Evolutionary conservation across 768 basidiomycete species (phyloP).

Genomic region (Inosperma sp.): DNA sequence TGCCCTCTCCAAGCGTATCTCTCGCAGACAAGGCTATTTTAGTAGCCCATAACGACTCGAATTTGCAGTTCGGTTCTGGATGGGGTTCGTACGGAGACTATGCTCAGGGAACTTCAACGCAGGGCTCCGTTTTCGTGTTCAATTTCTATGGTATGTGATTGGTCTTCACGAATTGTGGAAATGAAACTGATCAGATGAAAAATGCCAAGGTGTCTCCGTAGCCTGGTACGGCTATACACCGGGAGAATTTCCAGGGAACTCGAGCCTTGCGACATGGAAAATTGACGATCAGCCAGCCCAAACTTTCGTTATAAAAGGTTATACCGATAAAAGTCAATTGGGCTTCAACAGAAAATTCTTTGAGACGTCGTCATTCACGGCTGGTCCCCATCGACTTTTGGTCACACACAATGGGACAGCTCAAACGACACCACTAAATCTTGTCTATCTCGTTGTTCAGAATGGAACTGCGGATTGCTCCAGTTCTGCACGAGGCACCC

Average conservation of each 20-base stretch:
- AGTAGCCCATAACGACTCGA: neutral
- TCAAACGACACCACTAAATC: conserved; percentile 22
- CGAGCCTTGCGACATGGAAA: conserved; percentile 19
- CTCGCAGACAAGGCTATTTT: neutral
- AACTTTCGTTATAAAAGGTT: conserved; percentile 21
- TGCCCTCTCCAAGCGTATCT: conserved; percentile 16
- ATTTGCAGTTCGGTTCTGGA: conserved; percentile 3
- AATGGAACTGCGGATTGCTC: conserved; percentile 14
- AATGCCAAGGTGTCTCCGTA: no score
- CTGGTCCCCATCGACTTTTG: conserved; percentile 22
- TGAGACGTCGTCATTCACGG: conserved; percentile 15
- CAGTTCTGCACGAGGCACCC: no score
- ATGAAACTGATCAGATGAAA: neutral
- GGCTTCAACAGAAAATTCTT: conserved; percentile 28
- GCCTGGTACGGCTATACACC: no score
- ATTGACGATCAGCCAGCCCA: conserved; percentile 19
- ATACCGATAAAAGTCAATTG: conserved; percentile 12
- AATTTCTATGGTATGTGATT: conserved; percentile 17
- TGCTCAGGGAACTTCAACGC: neutral
- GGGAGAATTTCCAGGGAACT: no score
- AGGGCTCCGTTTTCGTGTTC: conserved; percentile 7
- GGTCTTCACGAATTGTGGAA: neutral
- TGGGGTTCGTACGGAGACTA: neutral
- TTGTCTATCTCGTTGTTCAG: conserved; percentile 24
- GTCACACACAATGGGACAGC: conserved; percentile 21